Percentiles rank a stretch among this genome's conserved stretches.
Evolutionary conservation across 1,284 basidiomycete genomes (phyloP).

Genomic region (Trametes versicolor): DNA sequence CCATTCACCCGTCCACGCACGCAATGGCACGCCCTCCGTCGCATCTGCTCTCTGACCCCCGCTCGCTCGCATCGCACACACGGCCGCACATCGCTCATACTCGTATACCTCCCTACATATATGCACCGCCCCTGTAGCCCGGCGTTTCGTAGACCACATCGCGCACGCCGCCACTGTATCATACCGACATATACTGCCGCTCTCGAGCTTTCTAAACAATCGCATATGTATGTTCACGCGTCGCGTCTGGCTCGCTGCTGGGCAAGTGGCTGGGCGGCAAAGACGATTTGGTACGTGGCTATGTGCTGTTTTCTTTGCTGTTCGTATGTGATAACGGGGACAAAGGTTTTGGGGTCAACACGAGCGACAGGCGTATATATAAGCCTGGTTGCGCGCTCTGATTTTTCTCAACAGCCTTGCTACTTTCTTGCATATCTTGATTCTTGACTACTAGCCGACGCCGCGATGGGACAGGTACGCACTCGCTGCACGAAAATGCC

Average conservation of each 20-base stretch:
- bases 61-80: neutral
- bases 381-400: too few relatives aligned
- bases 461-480: neutral
- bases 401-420: too few relatives aligned
- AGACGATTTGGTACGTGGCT: too few relatives aligned
- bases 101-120: conserved; percentile 13
- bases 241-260: neutral
- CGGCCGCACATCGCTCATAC: conserved; percentile 10
- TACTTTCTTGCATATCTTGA: too few relatives aligned
- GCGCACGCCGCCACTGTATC: conserved; percentile 18
- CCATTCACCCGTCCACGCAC: neutral
- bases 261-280: neutral
- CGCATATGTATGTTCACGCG: neutral
- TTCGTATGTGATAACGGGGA: too few relatives aligned
- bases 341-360: too few relatives aligned
- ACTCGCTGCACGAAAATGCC: neutral
- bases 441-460: too few relatives aligned
- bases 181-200: conserved; percentile 11
- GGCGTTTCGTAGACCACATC: conserved; percentile 10
- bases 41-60: neutral
- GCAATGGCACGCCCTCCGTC: neutral
- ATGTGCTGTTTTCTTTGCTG: too few relatives aligned
- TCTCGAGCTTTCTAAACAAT: conserved; percentile 10
- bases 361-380: too few relatives aligned
- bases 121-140: conserved; percentile 19